Base-by-base conservation (phyloP, 164 flowering plant species). In the Platanus orientalis region DNA sequence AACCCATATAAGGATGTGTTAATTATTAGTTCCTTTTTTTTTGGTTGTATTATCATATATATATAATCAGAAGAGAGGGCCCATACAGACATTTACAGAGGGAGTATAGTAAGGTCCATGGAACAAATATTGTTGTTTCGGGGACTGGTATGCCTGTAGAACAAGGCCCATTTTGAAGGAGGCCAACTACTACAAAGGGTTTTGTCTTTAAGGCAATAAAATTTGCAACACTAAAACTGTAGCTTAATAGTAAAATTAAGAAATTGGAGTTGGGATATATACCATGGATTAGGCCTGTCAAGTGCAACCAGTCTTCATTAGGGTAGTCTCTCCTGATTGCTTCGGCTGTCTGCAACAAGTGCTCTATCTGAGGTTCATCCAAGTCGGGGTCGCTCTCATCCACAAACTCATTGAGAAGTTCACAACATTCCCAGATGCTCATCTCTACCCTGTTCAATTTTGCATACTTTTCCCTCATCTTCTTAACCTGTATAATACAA, bases 371-470 rank as follows among this genome's bases (percentile, higher is more conserved):
- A 29, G 90, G 87, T 53, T 85, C 90, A 60, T 85, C 90, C 60
- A 85, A 57, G 62, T 85, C 90, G 84, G 47, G 47, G 17, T 42
- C 47, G 10, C 47, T 42, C 17, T 42, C 47, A 42, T 42, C 47
- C 7, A 83, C 84, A 19, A 83, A 79, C n/a, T 78, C 71, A 65
- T 85, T 85, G 0, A 85, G 83, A 11, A 85, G 80, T 51, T 85
- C 88, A 76, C 90, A 85, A 54, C 90, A 83, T 64, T 85, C 90
- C 88, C 90, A 85, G 44, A 83, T 85, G 75, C 88, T 81, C 86
- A 82, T 82, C 48, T 79, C 80, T 23, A 44, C 71, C 55, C 69
- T 79, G 32, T 75, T 61, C 62, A 82, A 29, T 60, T 76, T 72
- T 14, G 64, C 70, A 61, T 76, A 82, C 39, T 77, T 70, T 32